Evolutionary conservation across 495 filamentous ascomycete species (phyloP), one percentile per base, ranked within the genome.

Genomic region (Talaromyces liani): DNA sequence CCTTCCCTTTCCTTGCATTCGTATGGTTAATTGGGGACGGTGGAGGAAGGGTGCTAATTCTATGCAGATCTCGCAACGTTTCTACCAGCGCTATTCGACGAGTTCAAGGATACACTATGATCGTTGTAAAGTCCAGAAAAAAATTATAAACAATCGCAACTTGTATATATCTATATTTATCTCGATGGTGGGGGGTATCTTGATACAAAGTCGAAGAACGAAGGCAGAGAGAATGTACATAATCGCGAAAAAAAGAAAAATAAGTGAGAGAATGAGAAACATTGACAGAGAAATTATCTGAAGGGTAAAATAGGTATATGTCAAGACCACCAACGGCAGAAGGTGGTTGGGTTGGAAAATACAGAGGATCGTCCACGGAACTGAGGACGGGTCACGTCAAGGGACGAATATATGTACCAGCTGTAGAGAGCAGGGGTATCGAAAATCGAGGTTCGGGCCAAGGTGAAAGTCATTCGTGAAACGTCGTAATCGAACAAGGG

Each of bases 151-250:
- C 20, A 56, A 56, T 16, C 16, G 29, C 56, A 16, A 20, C 31
- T 36, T 58, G 27, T 58, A 33, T 36, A 58, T 33, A 25, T 58
- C 31, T 33, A 58, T 33, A 33, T 58, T 36, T 58, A 58, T 58
- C 56, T 58, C 27, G 53, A 56, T 20, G 20, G 14, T 9, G 18
- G 53, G 56, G 56, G 56, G 56, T 58, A 58, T 58, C 56, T 58
- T 36, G 24, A 58, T 58, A 58, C 56, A 58, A 36, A 20, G 31
- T 36, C 27, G 29, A 36, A 33, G 27, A 58, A 36, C 14, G 31
- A 58, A 58, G 36, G 45, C n/a, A 49, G 45, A 49, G 53, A 27
- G 6, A 58, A 22, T 58, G 56, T 58, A 58, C 56, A 58, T 49
- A 20, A 49, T n/a, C n/a, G 18, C 45, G 18, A 5, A 7, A 49